phyloP scores from a whole-genome alignment of 805 yeast species.

The Yarrowia yakushimensis region DNA sequence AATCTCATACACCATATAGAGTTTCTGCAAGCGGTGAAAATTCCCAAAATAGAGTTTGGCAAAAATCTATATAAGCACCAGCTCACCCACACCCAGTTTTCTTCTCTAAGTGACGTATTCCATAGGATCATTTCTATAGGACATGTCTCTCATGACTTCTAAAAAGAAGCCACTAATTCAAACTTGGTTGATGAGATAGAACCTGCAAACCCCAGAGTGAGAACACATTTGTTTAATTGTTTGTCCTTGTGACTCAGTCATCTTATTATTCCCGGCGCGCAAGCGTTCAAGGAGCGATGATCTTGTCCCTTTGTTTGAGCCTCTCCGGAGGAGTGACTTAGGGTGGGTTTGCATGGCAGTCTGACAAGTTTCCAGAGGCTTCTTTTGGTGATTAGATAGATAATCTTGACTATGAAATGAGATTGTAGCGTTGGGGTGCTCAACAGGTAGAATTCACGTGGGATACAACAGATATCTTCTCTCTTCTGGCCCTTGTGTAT shows the following conservation, averaged over 20 bases:
- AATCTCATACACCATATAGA: not conserved
- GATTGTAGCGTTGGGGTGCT: too few relatives aligned
- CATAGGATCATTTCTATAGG: conserved; percentile 99
- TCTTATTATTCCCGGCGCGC: conserved; percentile 28
- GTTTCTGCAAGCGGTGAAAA: not conserved
- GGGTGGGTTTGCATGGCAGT: conserved; percentile 99
- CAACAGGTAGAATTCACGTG: too few relatives aligned
- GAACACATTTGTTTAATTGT: conserved; percentile 58
- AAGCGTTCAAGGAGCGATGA: conserved; percentile 82
- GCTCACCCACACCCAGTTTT: conserved; percentile 30
- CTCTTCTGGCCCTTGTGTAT: too few relatives aligned
- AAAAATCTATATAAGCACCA: not conserved
- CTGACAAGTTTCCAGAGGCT: conserved; percentile 74
- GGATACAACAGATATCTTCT: too few relatives aligned
- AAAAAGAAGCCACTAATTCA: conserved; percentile 99
- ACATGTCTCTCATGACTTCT: conserved; percentile 98
- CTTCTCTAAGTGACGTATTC: conserved; percentile 79
- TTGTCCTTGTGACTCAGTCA: conserved; percentile 45
- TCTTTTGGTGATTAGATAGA: not conserved
- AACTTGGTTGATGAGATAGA: conserved; percentile 97
- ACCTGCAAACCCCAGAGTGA: conserved; percentile 95
- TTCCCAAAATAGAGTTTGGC: not conserved
- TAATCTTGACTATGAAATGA: too few relatives aligned
- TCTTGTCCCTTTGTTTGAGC: conserved; percentile 91
- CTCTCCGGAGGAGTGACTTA: conserved; percentile 75